Base-by-base conservation (phyloP, 2,329 filamentous ascomycete genomes). In the Cladorrhinum sp. region DNA sequence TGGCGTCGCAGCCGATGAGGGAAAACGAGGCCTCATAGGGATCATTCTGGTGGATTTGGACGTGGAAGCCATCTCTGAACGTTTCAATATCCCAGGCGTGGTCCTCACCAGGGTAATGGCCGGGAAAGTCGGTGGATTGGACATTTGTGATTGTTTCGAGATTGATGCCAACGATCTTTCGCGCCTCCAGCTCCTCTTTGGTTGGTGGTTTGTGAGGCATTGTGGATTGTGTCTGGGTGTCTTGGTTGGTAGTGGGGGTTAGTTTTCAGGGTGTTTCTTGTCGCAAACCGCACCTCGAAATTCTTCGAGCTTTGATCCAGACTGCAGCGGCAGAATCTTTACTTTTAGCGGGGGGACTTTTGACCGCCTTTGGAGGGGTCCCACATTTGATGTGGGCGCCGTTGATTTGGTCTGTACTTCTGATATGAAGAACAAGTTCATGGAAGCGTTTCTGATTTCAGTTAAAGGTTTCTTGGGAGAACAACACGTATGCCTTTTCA, bases 71-170 rank as follows among this genome's bases (percentile, higher is more conserved):
- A 16, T 73, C 56, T 3, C 72, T 70, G 67, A 83, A 83, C 18
- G 69, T 67, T 0, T 77, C 70, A 38, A 79, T 76, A 3, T 89
- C 67, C 69, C 71, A 80, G 59, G 55, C 78, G 70, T 64, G 76
- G 76, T 96, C 90, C 78, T 98, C 95, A 68, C 91, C 91, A 2
- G 91, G 89, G 79, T 88, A 95, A 75, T 96, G 92, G 66, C 90
- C 89, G 16, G 96, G 96, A 74, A 93, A 96, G 73, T 98, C 93
- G 69, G 88, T 96, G 51, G 92, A 95, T 64, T 88, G 84, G 69
- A 93, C 90, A 78, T 98, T 87, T 68, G 89, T 90, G 71, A 99
- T 90, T 22, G 91, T 97, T 77, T 99, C 95, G 67, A 87, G 81
- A 75, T 95, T 91, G 77, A 99, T 87, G 68, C 88, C 86, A 71